A percentile compares a stretch with the other conserved stretches of the same genome.
Evolutionary conservation across 768 basidiomycete genomes (phyloP).

Genomic region (Boletus rubropictus): DNA sequence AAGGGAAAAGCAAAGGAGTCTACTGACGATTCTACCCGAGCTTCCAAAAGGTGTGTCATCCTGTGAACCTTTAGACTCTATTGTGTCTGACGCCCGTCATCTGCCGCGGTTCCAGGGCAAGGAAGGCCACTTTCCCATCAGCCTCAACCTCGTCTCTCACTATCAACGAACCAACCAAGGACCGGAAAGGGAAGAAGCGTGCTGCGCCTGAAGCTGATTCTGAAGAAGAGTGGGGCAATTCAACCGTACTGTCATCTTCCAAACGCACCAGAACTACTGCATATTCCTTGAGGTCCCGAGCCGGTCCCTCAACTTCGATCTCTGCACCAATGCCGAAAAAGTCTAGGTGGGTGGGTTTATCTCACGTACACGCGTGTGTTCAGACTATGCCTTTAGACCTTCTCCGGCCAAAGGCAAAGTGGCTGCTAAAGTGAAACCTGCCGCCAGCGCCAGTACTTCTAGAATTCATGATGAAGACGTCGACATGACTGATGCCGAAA

Average conservation of each 20-base stretch:
- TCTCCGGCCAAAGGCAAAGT: conserved; percentile 55
- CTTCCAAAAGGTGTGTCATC: conserved; percentile 57
- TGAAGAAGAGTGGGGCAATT: conserved; percentile 56
- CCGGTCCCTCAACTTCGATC: conserved; percentile 36
- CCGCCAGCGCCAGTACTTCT: conserved; percentile 59
- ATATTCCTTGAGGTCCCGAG: conserved; percentile 65
- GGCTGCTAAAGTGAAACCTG: conserved; percentile 49
- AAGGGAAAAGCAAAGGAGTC: conserved; percentile 66
- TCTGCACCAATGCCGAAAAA: conserved; percentile 69
- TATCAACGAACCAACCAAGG: conserved; percentile 72
- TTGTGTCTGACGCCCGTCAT: conserved; percentile 26
- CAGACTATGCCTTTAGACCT: conserved; percentile 33
- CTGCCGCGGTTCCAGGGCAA: conserved; percentile 43
- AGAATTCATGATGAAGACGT: conserved; percentile 64
- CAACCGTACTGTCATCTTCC: conserved; percentile 41
- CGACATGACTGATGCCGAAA: conserved; percentile 67
- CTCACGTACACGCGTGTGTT: conserved; percentile 8
- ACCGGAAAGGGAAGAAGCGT: conserved; percentile 90
- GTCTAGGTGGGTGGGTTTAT: conserved; percentile 43
- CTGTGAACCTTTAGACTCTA: conserved; percentile 27
- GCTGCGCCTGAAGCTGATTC: conserved; percentile 66
- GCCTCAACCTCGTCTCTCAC: conserved; percentile 40
- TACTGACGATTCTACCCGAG: conserved; percentile 45
- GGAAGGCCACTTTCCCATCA: conserved; percentile 48
- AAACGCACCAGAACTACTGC: conserved; percentile 60